phyloP scores from a whole-genome alignment of 352 stramenopile genomes.

The Globisporangium emineosum region DNA sequence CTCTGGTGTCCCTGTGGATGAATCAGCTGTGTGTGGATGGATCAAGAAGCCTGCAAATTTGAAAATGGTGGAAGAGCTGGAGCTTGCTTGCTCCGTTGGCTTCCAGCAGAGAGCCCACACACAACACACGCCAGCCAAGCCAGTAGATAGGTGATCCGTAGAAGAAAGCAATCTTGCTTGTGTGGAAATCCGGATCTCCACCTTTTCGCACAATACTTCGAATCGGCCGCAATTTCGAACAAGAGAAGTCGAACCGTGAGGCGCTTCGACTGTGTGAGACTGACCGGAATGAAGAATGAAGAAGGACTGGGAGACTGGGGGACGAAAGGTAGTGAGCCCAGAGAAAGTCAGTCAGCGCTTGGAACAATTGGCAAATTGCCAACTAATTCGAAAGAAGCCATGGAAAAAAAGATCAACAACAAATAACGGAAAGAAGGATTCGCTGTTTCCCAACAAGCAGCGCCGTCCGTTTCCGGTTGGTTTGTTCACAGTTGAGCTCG shows the following conservation, averaged over 20 bases:
- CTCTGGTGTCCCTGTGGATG: not conserved
- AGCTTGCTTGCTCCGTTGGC: not conserved
- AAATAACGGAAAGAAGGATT: not conserved
- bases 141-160: not conserved
- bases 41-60: constrained; percentile 10
- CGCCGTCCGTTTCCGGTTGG: not conserved
- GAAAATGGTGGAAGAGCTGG: constrained; percentile 7
- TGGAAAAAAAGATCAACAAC: not conserved
- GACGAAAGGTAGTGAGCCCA: not conserved
- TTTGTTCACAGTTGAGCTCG: too few species aligned
- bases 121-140: not conserved
- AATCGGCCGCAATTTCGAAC: constrained; percentile 7
- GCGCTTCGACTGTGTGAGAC: not conserved
- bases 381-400: not conserved
- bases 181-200: not conserved
- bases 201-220: not conserved
- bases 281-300: too few species aligned
- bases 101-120: not conserved
- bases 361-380: not conserved
- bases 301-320: not conserved
- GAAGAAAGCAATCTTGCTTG: constrained; percentile 1
- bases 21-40: not conserved
- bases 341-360: not conserved
- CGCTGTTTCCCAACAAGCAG: not conserved
- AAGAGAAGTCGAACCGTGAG: too few species aligned